Evolutionary conservation across 495 filamentous ascomycete species (phyloP), one percentile per base, ranked within the genome.

Genomic region (Clavariopsis aquatica): DNA sequence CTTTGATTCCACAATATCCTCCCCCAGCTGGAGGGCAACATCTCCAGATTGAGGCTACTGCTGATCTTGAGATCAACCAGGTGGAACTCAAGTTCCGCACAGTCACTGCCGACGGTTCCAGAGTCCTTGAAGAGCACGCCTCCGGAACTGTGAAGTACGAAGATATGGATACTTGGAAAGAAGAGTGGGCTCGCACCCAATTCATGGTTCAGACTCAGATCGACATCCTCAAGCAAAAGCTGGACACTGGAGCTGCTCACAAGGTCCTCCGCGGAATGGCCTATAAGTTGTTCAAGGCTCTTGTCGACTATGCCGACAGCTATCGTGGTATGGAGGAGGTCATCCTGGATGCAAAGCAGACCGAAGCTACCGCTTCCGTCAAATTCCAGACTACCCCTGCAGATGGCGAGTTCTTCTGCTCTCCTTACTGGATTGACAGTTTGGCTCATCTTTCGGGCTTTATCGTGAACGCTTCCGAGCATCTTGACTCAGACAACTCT

Each of bases 381-480:
- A 57, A 72, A 22, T 81, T 81, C 73, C 77, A 78, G 57, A 75
- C 76, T 26, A 75, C 69, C 19, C 64, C 69, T 0, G 70, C 76
- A 28, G 77, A 80, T 52, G 78, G 78, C 49, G 71, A 74, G 19
- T 81, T 79, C 65, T 74, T 70, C 66, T 73, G 66, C 61, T 66
- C 73, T 8, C 80, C 80, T 10, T 79, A 75, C 73, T 80, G 75
- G 73, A 80, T 84, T 59, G 83, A 85, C 67, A 76, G 72, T 36
- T 46, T 83, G 6, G 70, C 68, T 27, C 83, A 85, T 62, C 65
- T 83, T 28, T 76, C 79, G 8, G 82, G 82, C 8, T 84, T 85
- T 69, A 79, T 83, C 38, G 77, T 83, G 70, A 85, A 85, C 64
- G 79, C 69, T 19, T 79, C 75, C 22, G 81, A 82, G 31, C 66